Percentiles rank a stretch among this genome's conserved stretches.
These are phyloP conservation scores for Daldinia vernicosa DNA, from an alignment of 495 filamentous ascomycete species.

Conservation along the genomic window DNA sequence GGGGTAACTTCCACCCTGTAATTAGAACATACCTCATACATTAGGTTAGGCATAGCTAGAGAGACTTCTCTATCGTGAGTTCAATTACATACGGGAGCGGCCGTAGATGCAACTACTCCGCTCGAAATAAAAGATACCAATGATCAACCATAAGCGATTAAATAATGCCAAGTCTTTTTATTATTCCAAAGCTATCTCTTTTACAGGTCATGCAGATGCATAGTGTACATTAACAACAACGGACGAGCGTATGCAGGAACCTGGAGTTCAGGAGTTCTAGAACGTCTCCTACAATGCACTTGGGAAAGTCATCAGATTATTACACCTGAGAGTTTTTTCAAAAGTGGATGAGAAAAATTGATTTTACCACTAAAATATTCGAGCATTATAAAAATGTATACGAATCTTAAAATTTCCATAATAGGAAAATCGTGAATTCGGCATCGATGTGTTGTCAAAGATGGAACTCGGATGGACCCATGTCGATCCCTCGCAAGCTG, in stretches of 20 bases:
- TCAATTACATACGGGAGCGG: neutral
- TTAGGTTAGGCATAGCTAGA: neutral
- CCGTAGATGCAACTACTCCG: conserved; percentile 4
- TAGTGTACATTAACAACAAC: neutral
- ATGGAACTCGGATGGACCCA: conserved; percentile 19
- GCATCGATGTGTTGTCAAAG: conserved; percentile 36
- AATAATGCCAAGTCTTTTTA: neutral
- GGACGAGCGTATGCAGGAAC: neutral
- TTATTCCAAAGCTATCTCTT: neutral
- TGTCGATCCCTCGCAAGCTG: conserved; percentile 3
- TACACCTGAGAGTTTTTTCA: no score
- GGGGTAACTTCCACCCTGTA: neutral
- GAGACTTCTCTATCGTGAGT: neutral
- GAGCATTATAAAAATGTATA: neutral
- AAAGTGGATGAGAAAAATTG: no score
- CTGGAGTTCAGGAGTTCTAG: neutral
- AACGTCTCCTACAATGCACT: neutral
- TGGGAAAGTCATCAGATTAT: neutral
- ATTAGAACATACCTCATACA: neutral
- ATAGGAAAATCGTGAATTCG: neutral
- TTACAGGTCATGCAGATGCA: neutral
- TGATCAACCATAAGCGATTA: neutral
- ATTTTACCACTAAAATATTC: neutral
- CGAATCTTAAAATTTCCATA: neutral
- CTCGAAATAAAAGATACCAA: conserved; percentile 12